Evolutionary conservation across 768 basidiomycete genomes (phyloP), one percentile per base, ranked within the genome.

Genomic region (Peribolospora kevripleyi): DNA sequence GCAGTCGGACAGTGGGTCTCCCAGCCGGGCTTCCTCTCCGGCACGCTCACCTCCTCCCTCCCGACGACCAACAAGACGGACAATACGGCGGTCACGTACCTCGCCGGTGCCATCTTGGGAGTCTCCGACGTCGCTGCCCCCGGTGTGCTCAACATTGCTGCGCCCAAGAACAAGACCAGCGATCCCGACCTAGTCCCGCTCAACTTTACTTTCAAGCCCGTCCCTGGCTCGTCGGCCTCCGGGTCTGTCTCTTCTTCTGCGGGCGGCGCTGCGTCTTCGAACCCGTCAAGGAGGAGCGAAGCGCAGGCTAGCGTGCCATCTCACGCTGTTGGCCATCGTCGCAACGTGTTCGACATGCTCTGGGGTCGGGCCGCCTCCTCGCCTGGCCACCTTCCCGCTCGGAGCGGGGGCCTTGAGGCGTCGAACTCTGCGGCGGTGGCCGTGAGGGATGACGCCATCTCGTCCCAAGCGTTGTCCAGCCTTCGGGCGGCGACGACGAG

Each of bases 51-150:
- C 1, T 58, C 61, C 0, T 58, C 25, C 25, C 25, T 25, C 25
- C 25, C 25, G 25, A 25, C 25, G 25, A 25, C 25, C 25, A 25
- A 43, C 13, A 37, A 47, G 37, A 14, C 14, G 9, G 14, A 46
- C 51, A 49, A 53, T 14, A 60, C 55, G 10, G 55, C 58, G 9
- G 59, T 61, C n/a, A 57, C 55, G 2, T 61, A 58, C 53, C 43
- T 87, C 40, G 69, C 75, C 39, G 84, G 84, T 14, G 74, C 71
- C 55, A 75, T 90, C 68, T 69, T 78, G 0, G 75, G 85, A 58
- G 71, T 84, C 14, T 73, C 73, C 45, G 48, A 50, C 46, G 42
- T 50, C 25, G 51, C 48, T 2, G 53, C 57, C 0, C 69, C 75
- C 53, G 75, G 75, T 48, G 81, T 81, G 43, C 68, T 72, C 25